These are phyloP conservation scores for Nigrospora osmanthi DNA, from an alignment of 2,329 filamentous ascomycete genomes.

Conservation along the genomic window DNA sequence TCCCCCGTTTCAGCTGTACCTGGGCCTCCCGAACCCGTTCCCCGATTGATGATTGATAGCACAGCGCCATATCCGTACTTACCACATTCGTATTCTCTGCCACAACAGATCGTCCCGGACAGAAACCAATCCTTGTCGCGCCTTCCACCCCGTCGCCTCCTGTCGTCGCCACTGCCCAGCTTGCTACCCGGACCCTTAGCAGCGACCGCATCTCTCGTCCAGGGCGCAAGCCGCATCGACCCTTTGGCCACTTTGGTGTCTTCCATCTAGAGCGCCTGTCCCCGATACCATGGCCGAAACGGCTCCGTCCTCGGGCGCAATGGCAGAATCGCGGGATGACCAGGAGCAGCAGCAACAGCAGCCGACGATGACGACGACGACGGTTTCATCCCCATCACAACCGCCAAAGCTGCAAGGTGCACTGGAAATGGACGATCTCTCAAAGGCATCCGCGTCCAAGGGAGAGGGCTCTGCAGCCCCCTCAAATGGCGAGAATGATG, in stretches of 20 bases:
- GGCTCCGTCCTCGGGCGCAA: too few species aligned
- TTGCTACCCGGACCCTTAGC: too few species aligned
- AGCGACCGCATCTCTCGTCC: not conserved
- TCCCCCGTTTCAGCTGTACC: too few species aligned
- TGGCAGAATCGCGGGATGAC: not conserved
- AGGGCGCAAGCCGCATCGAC: not conserved
- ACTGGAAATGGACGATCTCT: not conserved
- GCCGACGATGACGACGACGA: not conserved
- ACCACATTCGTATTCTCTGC: too few species aligned
- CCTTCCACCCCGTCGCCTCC: too few species aligned
- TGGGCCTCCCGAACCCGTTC: not conserved
- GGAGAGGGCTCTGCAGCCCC: not conserved
- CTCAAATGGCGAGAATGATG: not conserved
- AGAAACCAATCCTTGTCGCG: too few species aligned
- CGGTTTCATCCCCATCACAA: not conserved
- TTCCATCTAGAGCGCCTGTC: not conserved
- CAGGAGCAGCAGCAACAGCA: not conserved
- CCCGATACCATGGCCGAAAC: too few species aligned
- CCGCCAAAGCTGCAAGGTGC: not conserved
- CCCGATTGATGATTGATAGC: not conserved
- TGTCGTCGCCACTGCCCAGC: too few species aligned
- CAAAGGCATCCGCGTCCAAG: not conserved
- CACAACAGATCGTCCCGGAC: too few species aligned
- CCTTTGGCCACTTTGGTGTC: not conserved
- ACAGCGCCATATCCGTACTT: not conserved